Conservation (phyloP, 306 rosid genomes). For the Trichosanthes cucumerina region DNA sequence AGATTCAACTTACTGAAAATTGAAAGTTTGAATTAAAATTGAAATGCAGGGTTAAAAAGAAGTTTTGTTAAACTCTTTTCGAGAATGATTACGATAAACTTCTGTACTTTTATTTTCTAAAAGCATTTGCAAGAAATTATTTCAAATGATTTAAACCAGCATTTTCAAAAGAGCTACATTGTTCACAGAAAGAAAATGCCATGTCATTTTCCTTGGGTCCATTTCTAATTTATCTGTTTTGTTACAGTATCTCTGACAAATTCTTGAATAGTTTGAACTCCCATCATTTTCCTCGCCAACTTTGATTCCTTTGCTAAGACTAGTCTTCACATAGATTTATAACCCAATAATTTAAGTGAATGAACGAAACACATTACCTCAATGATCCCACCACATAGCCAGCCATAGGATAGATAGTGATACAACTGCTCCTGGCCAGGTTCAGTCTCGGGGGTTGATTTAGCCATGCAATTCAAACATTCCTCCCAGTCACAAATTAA, state of each 20-base stretch:
- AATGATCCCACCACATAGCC: conserved; percentile 93
- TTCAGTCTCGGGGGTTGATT: conserved; percentile 69
- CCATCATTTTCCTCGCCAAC: neutral
- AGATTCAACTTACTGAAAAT: neutral
- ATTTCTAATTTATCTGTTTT: neutral
- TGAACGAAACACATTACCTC: conserved; percentile 49
- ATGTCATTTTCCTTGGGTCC: neutral
- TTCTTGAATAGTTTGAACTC: neutral
- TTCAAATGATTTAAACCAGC: neutral
- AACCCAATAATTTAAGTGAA: neutral
- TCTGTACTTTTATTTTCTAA: neutral
- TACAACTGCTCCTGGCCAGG: conserved; percentile 85
- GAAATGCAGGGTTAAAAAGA: neutral
- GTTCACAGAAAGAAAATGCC: neutral
- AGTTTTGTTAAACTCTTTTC: neutral
- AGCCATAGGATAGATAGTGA: conserved; percentile 81
- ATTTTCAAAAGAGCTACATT: neutral
- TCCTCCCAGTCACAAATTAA: conserved; percentile 76
- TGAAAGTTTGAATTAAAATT: neutral
- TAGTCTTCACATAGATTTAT: conserved; percentile 10
- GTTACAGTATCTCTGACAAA: neutral
- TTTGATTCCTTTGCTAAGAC: neutral
- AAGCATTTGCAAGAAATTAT: neutral
- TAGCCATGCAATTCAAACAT: conserved; percentile 52
- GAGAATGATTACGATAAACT: neutral